Conservation (phyloP, 129 eudicot species). For the Escallonia herrerae region DNA sequence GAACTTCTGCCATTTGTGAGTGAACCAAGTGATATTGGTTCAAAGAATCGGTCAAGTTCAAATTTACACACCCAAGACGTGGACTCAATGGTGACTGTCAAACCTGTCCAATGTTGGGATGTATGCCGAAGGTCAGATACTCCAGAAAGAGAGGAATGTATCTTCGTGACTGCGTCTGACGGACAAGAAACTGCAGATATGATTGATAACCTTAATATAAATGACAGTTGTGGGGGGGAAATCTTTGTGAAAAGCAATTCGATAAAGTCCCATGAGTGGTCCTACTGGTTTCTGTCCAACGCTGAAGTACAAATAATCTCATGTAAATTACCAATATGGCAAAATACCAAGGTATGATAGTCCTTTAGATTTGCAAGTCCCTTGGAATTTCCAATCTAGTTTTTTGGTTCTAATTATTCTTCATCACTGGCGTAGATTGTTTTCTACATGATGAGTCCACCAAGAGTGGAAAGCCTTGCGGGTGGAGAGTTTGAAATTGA, state of each 20-base stretch:
- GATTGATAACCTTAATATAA: not conserved
- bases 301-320: slow-evolving; percentile 43
- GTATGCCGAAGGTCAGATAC: slow-evolving; percentile 47
- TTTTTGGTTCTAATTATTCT: slow-evolving; percentile 11
- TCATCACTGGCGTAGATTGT: slow-evolving; percentile 20
- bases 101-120: slow-evolving; percentile 52
- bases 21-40: slow-evolving; percentile 27
- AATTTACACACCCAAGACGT: slow-evolving; percentile 29
- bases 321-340: slow-evolving; percentile 46
- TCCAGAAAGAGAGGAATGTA: slow-evolving; percentile 38
- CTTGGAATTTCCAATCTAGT: not conserved
- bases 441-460: slow-evolving; percentile 29
- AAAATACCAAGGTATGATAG: slow-evolving; percentile 38
- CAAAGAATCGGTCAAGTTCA: slow-evolving; percentile 17
- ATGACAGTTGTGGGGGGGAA: slow-evolving; percentile 11
- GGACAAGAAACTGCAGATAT: slow-evolving; percentile 7
- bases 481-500: slow-evolving; percentile 42
- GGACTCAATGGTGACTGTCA: slow-evolving; percentile 30
- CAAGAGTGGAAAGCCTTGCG: slow-evolving; percentile 14
- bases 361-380: not conserved
- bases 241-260: slow-evolving; percentile 23
- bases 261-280: slow-evolving; percentile 29
- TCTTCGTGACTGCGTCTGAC: slow-evolving; percentile 11
- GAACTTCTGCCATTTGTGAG: slow-evolving; percentile 34
- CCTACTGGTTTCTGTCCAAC: slow-evolving; percentile 39